Conservation (phyloP, 345 rosid species). For the Brassica rapa region DNA sequence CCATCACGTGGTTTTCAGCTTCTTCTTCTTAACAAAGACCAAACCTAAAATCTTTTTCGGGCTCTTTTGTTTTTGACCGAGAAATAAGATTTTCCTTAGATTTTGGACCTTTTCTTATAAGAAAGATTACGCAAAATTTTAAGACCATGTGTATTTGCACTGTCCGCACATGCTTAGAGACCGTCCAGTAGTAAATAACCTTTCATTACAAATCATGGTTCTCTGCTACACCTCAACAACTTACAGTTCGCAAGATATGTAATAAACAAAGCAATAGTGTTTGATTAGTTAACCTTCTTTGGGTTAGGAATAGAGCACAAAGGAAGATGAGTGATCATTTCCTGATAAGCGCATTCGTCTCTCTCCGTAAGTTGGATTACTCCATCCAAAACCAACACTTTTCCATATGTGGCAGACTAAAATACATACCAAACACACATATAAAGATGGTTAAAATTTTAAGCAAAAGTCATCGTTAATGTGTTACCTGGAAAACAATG, state of each 20-base stretch:
- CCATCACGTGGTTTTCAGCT: too few species aligned
- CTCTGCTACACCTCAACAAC: neutral
- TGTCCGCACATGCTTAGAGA: too few species aligned
- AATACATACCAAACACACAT: neutral
- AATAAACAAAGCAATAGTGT: neutral
- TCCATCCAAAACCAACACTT: conserved; percentile 93
- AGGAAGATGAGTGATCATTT: conserved; percentile 97
- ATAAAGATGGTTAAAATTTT: neutral
- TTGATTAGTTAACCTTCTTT: conserved; percentile 62
- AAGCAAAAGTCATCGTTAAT: neutral
- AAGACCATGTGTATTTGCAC: too few species aligned
- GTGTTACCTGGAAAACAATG: conserved; percentile 81
- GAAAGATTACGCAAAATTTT: too few species aligned
- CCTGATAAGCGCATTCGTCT: conserved; percentile 98
- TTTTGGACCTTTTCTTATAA: too few species aligned
- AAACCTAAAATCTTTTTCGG: too few species aligned
- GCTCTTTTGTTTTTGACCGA: too few species aligned
- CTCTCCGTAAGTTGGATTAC: conserved; percentile 95
- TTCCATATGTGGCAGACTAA: conserved; percentile 94
- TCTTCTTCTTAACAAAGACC: too few species aligned
- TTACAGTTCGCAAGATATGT: neutral
- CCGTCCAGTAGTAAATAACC: neutral
- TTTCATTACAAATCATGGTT: neutral
- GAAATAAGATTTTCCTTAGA: too few species aligned
- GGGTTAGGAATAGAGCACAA: conserved; percentile 89